A percentile compares a stretch with the other conserved stretches of the same genome.
phyloP scores from a whole-genome alignment of 2,329 filamentous ascomycete genomes.

The Fusarium sublunatum region DNA sequence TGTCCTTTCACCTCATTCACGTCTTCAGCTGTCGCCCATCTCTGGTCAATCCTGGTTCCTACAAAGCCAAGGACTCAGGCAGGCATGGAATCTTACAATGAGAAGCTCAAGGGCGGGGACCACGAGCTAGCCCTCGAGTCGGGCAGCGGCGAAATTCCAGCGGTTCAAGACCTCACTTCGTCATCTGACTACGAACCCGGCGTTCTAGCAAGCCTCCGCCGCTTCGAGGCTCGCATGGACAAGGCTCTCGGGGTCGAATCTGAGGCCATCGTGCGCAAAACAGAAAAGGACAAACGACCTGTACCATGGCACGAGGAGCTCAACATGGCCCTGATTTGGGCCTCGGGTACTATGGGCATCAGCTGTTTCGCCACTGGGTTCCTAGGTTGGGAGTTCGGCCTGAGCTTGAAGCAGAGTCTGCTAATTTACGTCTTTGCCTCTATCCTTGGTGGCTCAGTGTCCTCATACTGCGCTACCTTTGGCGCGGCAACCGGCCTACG shows the following conservation, averaged over 20 bases:
- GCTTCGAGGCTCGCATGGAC: constrained; percentile 15
- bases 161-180: background rate
- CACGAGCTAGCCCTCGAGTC: constrained; percentile 14
- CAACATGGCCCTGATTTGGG: constrained; percentile 17
- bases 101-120: constrained; percentile 7
- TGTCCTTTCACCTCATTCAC: background rate
- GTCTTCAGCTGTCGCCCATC: too few species aligned
- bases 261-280: constrained; percentile 9
- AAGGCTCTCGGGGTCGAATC: constrained; percentile 12
- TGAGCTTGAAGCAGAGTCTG: constrained; percentile 17
- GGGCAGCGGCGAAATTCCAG: constrained; percentile 5
- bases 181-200: background rate
- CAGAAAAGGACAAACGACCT: constrained; percentile 10
- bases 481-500: constrained; percentile 5
- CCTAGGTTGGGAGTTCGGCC: constrained; percentile 12
- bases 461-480: constrained; percentile 11
- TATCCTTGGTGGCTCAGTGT: constrained; percentile 12
- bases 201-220: constrained; percentile 8
- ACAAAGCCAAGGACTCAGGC: background rate
- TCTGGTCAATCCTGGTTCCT: background rate
- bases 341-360: constrained; percentile 10
- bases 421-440: constrained; percentile 9
- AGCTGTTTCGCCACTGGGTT: constrained; percentile 17
- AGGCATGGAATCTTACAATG: constrained; percentile 8
- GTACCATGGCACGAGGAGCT: constrained; percentile 15